Conservation (phyloP, 2,329 filamentous ascomycete genomes). For the Aspergillus piperis region DNA sequence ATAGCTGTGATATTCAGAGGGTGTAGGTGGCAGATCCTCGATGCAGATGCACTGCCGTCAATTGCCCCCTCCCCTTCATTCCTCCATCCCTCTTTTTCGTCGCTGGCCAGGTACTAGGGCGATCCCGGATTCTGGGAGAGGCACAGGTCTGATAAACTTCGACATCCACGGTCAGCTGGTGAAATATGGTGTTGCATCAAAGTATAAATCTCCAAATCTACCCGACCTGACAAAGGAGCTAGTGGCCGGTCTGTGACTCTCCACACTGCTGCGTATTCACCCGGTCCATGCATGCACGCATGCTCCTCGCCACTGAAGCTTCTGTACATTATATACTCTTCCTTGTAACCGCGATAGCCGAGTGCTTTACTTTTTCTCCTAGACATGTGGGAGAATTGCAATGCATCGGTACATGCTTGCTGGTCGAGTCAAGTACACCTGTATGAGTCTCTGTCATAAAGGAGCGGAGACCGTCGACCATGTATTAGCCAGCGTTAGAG, state of each 20-base stretch:
- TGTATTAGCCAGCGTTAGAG: too few species aligned
- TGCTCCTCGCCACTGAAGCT: not conserved
- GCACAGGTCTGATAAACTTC: not conserved
- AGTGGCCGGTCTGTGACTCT: not conserved
- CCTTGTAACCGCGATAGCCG: not conserved
- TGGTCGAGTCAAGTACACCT: too few species aligned
- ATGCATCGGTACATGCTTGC: too few species aligned
- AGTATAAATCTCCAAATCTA: not conserved
- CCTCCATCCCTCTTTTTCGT: too few species aligned
- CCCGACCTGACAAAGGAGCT: not conserved
- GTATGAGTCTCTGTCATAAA: too few species aligned
- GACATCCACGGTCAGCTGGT: not conserved
- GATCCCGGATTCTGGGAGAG: not conserved
- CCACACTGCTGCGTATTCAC: not conserved
- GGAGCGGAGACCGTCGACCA: too few species aligned
- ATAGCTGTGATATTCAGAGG: too few species aligned
- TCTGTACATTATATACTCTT: not conserved
- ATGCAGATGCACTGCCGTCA: not conserved
- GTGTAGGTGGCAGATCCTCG: not conserved
- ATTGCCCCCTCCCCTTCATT: not conserved
- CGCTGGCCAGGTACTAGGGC: not conserved
- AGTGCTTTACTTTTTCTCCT: not conserved
- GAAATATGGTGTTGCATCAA: not conserved
- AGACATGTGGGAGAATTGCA: too few species aligned
- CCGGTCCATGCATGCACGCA: not conserved